Evolutionary conservation across 768 basidiomycete genomes (phyloP), one percentile per base, ranked within the genome.

Genomic region (Neoboletus subvelutipes): DNA sequence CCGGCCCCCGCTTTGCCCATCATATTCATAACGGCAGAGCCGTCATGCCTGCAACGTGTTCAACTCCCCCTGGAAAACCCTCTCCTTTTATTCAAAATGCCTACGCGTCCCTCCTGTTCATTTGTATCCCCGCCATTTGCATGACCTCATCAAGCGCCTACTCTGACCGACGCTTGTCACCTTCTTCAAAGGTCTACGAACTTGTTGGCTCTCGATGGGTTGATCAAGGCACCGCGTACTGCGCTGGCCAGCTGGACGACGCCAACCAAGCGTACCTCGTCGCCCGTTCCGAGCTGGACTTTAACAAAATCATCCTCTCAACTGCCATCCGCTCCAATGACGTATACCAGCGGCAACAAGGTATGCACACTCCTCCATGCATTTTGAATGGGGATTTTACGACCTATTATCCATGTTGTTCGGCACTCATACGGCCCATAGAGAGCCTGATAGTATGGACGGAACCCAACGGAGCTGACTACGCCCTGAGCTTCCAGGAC

Each of bases 401-500:
- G 18, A 34, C 47, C 39, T 8, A 33, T 57, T 37, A 40, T 66
- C 51, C 58, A 31, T 51, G 10, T 51, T 41, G 42, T 52, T 53
- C 12, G 37, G 28, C 33, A 55, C 63, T 67, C 59, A 59, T 58
- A 29, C 53, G 40, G 54, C 63, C 54, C 50, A 31, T 74, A 95
- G 96, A 98, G 68, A 99, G 97, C 13, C 82, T 99, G 47, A 98
- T 99, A 64, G 96, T 98, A 20, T 99, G 97, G 97, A 98, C 96
- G 4, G 96, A 98, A 70, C 90, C 92, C 1, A 88, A 92, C 60
- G 92, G 92, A 29, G 85, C 90, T 37, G 97, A 99, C 73, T 95
- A 97, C 69, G 96, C 96, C 2, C 78, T 99, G 52, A 96, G 94
- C 65, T 99, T 99, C 65, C 96, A 98, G 68, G 96, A 98, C 64